Conservation (phyloP, 1,284 basidiomycete species). For the Irpex sp. region DNA sequence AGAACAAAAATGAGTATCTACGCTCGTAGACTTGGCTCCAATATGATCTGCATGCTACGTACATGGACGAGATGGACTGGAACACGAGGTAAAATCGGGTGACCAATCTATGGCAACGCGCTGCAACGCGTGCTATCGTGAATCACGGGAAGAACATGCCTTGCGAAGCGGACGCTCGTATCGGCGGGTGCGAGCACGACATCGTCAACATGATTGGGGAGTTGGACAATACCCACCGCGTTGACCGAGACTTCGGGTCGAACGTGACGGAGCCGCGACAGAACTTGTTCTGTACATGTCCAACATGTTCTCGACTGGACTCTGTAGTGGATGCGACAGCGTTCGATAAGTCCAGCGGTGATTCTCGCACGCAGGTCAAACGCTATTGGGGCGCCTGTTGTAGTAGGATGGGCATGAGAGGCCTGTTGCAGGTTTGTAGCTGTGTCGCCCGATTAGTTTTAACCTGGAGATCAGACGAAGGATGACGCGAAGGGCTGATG, state of each 20-base stretch:
- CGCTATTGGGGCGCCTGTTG: neutral
- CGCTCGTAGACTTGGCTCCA: neutral
- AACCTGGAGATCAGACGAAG: constrained; percentile 1
- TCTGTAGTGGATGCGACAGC: neutral
- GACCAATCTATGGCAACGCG: neutral
- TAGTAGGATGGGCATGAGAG: neutral
- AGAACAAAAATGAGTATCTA: neutral
- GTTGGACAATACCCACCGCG: neutral
- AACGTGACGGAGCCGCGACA: neutral
- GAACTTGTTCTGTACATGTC: too few relatives aligned
- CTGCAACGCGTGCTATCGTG: neutral
- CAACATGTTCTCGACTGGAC: too few relatives aligned
- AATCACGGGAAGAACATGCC: neutral
- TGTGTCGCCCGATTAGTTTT: constrained; percentile 7
- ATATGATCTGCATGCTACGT: neutral
- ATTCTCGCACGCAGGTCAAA: neutral
- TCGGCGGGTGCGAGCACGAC: neutral
- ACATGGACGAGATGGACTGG: neutral
- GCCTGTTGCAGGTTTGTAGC: neutral
- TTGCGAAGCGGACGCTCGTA: neutral
- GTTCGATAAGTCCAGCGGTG: neutral
- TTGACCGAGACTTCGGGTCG: neutral
- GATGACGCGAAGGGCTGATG: constrained; percentile 7
- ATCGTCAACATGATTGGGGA: neutral
- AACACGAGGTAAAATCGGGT: neutral